Evolutionary conservation across 2,329 filamentous ascomycete species (phyloP), one percentile per base, ranked within the genome.

Genomic region (Diaporthe helianthi): DNA sequence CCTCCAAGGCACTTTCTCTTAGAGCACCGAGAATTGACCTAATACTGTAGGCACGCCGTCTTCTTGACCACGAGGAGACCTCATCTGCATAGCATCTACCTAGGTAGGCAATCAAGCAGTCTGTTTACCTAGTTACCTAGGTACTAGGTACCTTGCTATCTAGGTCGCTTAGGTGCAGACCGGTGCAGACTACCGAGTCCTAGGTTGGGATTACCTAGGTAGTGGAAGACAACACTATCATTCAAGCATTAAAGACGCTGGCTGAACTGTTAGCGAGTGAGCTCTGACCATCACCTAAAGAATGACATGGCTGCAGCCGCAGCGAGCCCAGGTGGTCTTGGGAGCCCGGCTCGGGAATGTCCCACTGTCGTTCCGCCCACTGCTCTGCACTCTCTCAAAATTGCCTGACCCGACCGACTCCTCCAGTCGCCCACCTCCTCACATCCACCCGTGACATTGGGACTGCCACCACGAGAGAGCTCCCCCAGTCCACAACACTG

Each of bases 381-480:
- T 70, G 69, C 67, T 64, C 69, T 68, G 60, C 65, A 51, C 67
- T 58, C 70, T 69, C 67, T 49, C 47, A 67, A 71, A 71, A 65
- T 69, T 49, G 44, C 58, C 58, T 63, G 44, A 63, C 58, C 67
- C 58, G 67, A 65, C 67, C 63, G 46, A 61, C 52, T 60, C 66
- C 70, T 66, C 49, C 65, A 67, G 65, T 55, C 58, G 41, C 61
- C 61, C 73, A 72, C 72, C 75, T 73, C 73, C 75, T 75, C 74
- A 73, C 75, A 75, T 74, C 76, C 75, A 76, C 75, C 75, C 74
- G 73, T 68, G 55, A 76, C 73, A 72, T 74, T 72, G 72, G 75
- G 71, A 73, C 72, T 72, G 73, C 74, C 72, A 72, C 70, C 69
- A 72, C 67, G 53, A 67, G 66, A 49, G 54, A 63, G 58, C 58